A percentile compares a stretch with the other conserved stretches of the same genome.
phyloP scores from a whole-genome alignment of 306 rosid genomes.

The Quercus mongolica region DNA sequence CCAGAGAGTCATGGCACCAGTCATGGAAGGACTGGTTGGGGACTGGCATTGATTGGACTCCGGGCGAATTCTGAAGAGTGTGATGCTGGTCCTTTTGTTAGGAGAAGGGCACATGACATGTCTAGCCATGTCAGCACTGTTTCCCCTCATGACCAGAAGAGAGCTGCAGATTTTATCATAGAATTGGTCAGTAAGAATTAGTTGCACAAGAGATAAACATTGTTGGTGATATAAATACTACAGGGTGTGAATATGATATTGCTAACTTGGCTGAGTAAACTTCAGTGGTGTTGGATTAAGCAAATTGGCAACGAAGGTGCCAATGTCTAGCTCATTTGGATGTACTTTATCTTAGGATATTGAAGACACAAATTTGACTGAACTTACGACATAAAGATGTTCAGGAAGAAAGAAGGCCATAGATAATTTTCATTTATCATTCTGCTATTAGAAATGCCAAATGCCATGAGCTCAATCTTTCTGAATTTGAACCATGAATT shows the following conservation, averaged over 20 bases:
- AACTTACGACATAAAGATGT: not conserved
- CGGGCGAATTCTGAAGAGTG: conserved; percentile 74
- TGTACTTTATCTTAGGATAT: not conserved
- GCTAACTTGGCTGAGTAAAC: not conserved
- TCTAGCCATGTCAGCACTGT: conserved; percentile 94
- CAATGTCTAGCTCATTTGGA: not conserved
- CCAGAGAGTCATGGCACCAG: conserved; percentile 60
- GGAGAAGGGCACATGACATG: conserved; percentile 95
- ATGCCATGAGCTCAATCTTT: conserved; percentile 29
- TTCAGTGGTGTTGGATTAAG: not conserved
- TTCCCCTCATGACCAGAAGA: conserved; percentile 92
- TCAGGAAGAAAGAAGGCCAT: not conserved
- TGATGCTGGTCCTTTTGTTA: conserved; percentile 68
- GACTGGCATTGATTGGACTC: conserved; percentile 65
- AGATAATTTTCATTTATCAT: not conserved
- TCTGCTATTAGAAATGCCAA: too few species aligned
- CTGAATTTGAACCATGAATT: conserved; percentile 22
- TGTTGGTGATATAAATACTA: not conserved
- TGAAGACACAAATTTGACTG: not conserved
- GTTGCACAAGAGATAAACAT: conserved; percentile 1
- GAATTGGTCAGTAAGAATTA: not conserved
- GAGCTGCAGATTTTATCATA: conserved; percentile 46
- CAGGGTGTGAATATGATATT: not conserved
- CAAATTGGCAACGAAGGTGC: not conserved
- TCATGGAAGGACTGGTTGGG: conserved; percentile 39